Conservation (phyloP, 2,329 filamentous ascomycete species). For the Verticillium tricorpus region DNA sequence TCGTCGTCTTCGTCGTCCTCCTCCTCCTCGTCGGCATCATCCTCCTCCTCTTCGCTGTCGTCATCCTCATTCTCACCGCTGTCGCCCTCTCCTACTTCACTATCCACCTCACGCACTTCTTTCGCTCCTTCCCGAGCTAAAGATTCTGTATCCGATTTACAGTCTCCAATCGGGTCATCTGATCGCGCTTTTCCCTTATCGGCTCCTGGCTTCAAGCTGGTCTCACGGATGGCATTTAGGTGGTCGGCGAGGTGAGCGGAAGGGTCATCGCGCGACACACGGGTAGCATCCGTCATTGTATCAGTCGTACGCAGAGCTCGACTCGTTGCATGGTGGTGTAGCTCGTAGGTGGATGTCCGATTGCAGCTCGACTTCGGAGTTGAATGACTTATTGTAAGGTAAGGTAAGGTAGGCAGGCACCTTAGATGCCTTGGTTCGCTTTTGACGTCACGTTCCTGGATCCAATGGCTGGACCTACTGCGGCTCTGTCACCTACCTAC, state of each 20-base stretch:
- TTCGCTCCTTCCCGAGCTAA: conserved; percentile 11
- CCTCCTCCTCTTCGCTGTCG: conserved; percentile 10
- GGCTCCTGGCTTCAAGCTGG: too few relatives aligned
- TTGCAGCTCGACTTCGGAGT: not conserved
- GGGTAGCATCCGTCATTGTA: not conserved
- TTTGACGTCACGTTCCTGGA: conserved; percentile 2
- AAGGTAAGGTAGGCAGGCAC: not conserved
- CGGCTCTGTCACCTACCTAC: too few relatives aligned
- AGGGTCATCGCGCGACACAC: conserved; percentile 3
- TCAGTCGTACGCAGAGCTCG: not conserved
- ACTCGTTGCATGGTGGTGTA: not conserved
- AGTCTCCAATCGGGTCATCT: conserved; percentile 10
- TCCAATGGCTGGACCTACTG: too few relatives aligned
- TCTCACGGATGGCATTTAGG: conserved; percentile 15
- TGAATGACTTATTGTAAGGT: not conserved
- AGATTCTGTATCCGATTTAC: conserved; percentile 9
- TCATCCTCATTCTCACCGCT: conserved; percentile 14
- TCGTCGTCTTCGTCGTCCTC: conserved; percentile 43
- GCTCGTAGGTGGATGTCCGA: not conserved
- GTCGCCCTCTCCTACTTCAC: conserved; percentile 7
- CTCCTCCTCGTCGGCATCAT: conserved; percentile 22
- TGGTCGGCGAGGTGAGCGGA: conserved; percentile 4
- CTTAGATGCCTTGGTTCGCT: not conserved
- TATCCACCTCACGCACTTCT: conserved; percentile 9
- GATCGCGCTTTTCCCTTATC: not conserved